These are phyloP conservation scores for Lathyrus oleraceus DNA, from an alignment of 306 rosid species.

Conservation along the genomic window DNA sequence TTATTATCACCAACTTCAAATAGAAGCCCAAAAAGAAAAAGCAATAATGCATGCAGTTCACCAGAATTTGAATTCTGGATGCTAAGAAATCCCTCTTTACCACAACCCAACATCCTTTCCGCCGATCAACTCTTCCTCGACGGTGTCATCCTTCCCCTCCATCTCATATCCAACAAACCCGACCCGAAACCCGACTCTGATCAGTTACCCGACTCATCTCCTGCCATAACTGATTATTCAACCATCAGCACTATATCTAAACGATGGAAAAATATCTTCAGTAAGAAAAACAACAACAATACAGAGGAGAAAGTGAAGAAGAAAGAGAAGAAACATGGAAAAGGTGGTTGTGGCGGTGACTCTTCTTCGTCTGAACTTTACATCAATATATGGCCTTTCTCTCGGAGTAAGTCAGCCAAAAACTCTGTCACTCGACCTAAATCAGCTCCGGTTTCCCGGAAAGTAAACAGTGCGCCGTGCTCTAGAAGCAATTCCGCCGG, in stretches of 20 bases:
- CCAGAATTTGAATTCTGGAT: slow-evolving; percentile 97
- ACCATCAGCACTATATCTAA: slow-evolving; percentile 46
- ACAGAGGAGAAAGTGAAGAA: slow-evolving; percentile 46
- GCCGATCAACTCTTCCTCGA: slow-evolving; percentile 82
- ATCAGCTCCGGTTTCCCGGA: slow-evolving; percentile 43
- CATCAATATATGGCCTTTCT: slow-evolving; percentile 90
- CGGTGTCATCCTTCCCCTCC: slow-evolving; percentile 81
- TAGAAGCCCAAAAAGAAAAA: background rate
- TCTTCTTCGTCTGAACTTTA: slow-evolving; percentile 70
- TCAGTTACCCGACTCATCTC: slow-evolving; percentile 32
- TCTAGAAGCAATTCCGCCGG: slow-evolving; percentile 90
- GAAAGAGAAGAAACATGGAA: slow-evolving; percentile 52
- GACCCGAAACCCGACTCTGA: slow-evolving; percentile 29
- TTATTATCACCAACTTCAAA: background rate
- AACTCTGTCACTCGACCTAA: slow-evolving; percentile 57
- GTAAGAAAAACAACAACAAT: slow-evolving; percentile 43
- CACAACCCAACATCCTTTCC: slow-evolving; percentile 61
- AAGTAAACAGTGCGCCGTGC: slow-evolving; percentile 88
- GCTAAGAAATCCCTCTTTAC: slow-evolving; percentile 73
- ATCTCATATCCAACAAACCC: slow-evolving; percentile 36
- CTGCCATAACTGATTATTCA: background rate
- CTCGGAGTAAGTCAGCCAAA: slow-evolving; percentile 83
- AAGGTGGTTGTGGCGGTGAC: background rate
- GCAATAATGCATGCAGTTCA: slow-evolving; percentile 43
- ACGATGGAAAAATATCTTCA: slow-evolving; percentile 82